Base-by-base conservation (phyloP, 768 basidiomycete species). In the Amanita polypyramis region DNA sequence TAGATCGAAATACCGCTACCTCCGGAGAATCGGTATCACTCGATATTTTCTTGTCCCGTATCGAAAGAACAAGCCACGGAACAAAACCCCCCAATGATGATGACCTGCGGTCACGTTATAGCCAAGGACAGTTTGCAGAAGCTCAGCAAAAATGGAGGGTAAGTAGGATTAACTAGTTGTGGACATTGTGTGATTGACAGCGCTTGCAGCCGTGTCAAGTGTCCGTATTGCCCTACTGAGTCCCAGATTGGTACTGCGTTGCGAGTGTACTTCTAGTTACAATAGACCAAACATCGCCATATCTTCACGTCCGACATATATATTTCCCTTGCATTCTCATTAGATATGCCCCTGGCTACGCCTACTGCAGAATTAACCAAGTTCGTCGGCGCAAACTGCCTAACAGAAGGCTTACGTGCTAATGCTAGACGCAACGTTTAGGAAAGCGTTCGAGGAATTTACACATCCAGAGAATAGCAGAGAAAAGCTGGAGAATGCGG, bases 51-150 rank as follows among this genome's bases (percentile, higher is more conserved):
- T 40, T 99, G 96, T 63, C 90, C 96, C 0, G 96, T 99, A 17
- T 95, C 92, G 7, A 98, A 97, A 65, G 95, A 98, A 58, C 95
- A 96, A 65, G 82, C 92, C 19, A 94, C 89, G 3, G 85, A 90
- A 45, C 64, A 74, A 50, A 99, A 99, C 62, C 96, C 93, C 7
- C 95, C 96, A 0, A 96, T 96, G 91, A 94, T 97, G 87, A 85
- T 99, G 74, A 68, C 70, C 3, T 98, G 96, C 61, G 96, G 95
- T 2, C 96, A 99, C 65, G 93, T 96, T 32, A 82, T 99, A 38
- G 84, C 90, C 1, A 85, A 85, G 60, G 95, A 97, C 58, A 95
- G 89, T 62, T 67, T 98, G 53, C 79, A 80, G 53, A 90, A 93
- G 62, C 69, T 99, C 39, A 84, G 86, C 61, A 97, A 95, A 67